Conservation (phyloP, 1,284 basidiomycete species). For the Sanghuangporus sanghuang region DNA sequence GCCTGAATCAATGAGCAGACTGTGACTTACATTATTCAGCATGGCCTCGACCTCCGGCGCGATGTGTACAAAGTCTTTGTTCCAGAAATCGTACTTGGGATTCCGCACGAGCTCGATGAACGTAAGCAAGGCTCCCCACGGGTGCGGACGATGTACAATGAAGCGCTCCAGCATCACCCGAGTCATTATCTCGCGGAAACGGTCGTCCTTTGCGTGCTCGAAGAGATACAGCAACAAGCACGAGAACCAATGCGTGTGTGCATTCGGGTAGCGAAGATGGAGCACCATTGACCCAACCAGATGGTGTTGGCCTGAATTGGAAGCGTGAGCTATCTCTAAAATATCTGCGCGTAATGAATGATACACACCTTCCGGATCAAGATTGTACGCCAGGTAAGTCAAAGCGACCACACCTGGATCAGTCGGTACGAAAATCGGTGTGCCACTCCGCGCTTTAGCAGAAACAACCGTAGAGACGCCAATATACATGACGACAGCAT, state of each 20-base stretch:
- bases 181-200: conserved; percentile 86
- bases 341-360: conserved; percentile 4
- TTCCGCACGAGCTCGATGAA: conserved; percentile 90
- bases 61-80: conserved; percentile 74
- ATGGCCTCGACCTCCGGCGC: conserved; percentile 78
- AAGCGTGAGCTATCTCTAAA: not conserved
- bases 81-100: conserved; percentile 83
- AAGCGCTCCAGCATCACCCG: conserved; percentile 91
- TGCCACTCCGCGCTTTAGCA: conserved; percentile 75
- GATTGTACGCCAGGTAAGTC: conserved; percentile 74
- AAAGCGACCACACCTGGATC: conserved; percentile 82
- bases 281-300: conserved; percentile 86
- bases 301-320: conserved; percentile 78
- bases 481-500: conserved; percentile 92
- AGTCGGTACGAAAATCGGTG: conserved; percentile 71
- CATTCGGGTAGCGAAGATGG: conserved; percentile 93
- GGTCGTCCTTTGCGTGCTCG: conserved; percentile 65
- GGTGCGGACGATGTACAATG: conserved; percentile 91
- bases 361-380: conserved; percentile 84
- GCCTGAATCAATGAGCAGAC: conserved; percentile 5
- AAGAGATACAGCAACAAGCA: conserved; percentile 87
- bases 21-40: conserved; percentile 65
- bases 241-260: conserved; percentile 97
- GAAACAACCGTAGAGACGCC: conserved; percentile 87
- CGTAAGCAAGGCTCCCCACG: conserved; percentile 93